Percentiles rank a stretch among this genome's conserved stretches.
These are phyloP conservation scores for Trichoderma gracile DNA, from an alignment of 2,329 filamentous ascomycete genomes.

Conservation along the genomic window DNA sequence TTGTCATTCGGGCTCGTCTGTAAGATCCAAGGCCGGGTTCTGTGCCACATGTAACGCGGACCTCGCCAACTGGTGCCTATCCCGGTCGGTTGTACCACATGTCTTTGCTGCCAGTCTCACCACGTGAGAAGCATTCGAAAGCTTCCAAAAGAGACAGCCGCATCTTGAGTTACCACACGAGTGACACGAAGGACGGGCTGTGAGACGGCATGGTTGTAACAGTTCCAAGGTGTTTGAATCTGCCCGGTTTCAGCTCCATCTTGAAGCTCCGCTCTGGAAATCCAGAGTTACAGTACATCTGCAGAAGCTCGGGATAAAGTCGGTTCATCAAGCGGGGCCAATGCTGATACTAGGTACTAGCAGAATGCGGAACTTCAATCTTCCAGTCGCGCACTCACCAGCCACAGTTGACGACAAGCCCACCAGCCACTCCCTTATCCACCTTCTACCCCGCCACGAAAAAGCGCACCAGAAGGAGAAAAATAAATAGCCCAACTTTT, in stretches of 20 bases:
- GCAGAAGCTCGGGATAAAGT: no score
- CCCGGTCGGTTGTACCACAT: not conserved
- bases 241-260: not conserved
- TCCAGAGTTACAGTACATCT: no score
- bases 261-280: not conserved
- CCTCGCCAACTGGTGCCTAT: constrained; percentile 17
- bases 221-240: not conserved
- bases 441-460: not conserved
- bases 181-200: not conserved
- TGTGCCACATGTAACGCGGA: not conserved
- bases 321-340: not conserved
- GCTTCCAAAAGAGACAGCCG: not conserved
- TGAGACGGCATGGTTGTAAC: not conserved
- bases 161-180: not conserved
- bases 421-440: not conserved
- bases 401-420: not conserved
- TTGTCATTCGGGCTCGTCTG: no score
- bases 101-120: not conserved
- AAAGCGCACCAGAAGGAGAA: not conserved
- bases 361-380: constrained; percentile 3
- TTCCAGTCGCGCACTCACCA: not conserved
- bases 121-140: not conserved
- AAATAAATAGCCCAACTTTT: not conserved
- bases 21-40: not conserved
- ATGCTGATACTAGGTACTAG: not conserved